A percentile compares a stretch with the other conserved stretches of the same genome.
Conservation (phyloP, 176 grass and related monocot genomes). For the Pharus latifolius region DNA sequence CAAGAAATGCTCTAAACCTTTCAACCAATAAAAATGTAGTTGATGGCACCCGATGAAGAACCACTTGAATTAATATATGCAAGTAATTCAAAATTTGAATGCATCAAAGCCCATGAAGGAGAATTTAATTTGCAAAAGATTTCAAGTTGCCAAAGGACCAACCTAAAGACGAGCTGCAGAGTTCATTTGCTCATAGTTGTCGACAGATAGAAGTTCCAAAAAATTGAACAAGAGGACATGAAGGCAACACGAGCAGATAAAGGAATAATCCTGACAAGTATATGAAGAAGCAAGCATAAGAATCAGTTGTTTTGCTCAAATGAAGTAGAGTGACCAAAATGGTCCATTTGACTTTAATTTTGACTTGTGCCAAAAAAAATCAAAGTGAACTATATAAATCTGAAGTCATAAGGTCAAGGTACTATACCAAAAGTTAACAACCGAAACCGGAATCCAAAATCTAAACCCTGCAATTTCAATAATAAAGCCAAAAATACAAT, state of each 20-base stretch:
- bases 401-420: slow-evolving; percentile 1
- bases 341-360: background rate
- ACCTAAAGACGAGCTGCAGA: slow-evolving; percentile 25
- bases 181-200: slow-evolving; percentile 78
- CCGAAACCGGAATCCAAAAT: slow-evolving; percentile 89
- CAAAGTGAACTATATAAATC: background rate
- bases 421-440: slow-evolving; percentile 84
- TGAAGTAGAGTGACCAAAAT: background rate
- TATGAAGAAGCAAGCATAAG: background rate
- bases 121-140: background rate
- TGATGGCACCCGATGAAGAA: background rate
- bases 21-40: background rate
- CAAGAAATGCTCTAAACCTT: background rate
- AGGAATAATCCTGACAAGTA: slow-evolving; percentile 60
- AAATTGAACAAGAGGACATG: slow-evolving; percentile 92
- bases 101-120: background rate
- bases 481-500: background rate
- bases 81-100: background rate
- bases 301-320: background rate
- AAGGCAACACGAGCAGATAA: slow-evolving; percentile 84
- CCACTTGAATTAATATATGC: background rate
- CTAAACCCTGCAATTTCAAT: slow-evolving; percentile 64
- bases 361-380: background rate
- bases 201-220: slow-evolving; percentile 94
- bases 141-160: slow-evolving; percentile 7